Evolutionary conservation across 2,329 filamentous ascomycete genomes (phyloP).

Genomic region (Trichoderma sp.): DNA sequence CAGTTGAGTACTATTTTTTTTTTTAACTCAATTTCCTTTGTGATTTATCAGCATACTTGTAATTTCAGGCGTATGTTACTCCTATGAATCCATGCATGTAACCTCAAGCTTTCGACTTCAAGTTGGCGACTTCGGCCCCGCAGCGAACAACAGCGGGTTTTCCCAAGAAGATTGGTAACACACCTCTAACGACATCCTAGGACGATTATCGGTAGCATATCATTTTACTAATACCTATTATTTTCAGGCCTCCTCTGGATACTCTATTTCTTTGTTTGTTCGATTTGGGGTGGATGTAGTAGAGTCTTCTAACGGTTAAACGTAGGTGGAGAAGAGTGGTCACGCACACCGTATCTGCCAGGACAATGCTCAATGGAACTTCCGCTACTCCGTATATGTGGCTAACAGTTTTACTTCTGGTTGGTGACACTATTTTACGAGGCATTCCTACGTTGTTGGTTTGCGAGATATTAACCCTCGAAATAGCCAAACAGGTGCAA

Average conservation of each 20-base stretch:
- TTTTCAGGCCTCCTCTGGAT: background rate
- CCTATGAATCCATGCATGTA: background rate
- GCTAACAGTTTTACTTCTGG: too few species aligned
- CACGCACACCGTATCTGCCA: too few species aligned
- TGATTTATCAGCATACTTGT: background rate
- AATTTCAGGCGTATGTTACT: background rate
- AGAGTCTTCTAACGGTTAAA: too few species aligned
- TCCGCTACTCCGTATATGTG: too few species aligned
- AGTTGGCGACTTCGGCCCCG: background rate
- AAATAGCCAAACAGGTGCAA: too few species aligned
- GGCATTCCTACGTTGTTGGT: too few species aligned
- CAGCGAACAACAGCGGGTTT: background rate
- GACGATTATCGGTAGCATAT: background rate
- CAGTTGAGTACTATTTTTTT: background rate
- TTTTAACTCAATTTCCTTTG: background rate
- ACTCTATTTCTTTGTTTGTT: background rate
- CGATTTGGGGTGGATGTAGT: too few species aligned
- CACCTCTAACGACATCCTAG: background rate
- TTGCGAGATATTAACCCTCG: too few species aligned
- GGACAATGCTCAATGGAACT: too few species aligned
- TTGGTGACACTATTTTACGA: too few species aligned
- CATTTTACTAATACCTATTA: background rate
- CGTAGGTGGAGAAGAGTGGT: too few species aligned
- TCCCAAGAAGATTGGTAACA: background rate
- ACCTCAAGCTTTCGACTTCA: background rate